Evolutionary conservation across 2,329 filamentous ascomycete genomes (phyloP), one percentile per base, ranked within the genome.

Genomic region (Penicillium sp.): DNA sequence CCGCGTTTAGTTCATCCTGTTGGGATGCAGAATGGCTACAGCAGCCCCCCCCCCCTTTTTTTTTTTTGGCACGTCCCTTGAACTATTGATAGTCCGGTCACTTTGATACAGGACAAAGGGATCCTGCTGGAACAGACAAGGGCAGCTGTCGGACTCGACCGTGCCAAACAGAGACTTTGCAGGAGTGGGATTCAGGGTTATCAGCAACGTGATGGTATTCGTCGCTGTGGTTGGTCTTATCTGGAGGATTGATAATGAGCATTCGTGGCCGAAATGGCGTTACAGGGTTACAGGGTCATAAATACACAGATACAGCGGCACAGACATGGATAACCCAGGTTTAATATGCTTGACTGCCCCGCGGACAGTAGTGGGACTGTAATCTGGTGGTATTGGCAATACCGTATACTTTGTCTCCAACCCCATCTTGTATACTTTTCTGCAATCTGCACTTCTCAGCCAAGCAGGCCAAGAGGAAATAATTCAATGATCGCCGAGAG

Each of bases 161-260:
- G n/a, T 35, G 47, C 15, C 28, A 7, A 35, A 35, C 4, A 6
- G n/a, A 45, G 17, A 47, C 10, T 33, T 38, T 17, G 35, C 19
- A 22, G 26, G 19, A 19, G 26, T 33, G 37, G 19, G 44, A 50
- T 35, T 33, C 53, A 37, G 26, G 24, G 42, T 50, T 56, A 37
- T 49, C 19, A 62, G 60, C 66, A 75, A 75, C 73, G 73, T 75
- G 73, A 64, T 62, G 65, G 50, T 26, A 67, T 53, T 59, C 60
- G 53, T 54, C 19, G 61, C 51, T 68, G 70, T 75, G 73, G 73
- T 75, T 75, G 73, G 73, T 67, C 67, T 72, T 70, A 70, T 68
- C 66, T 57, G 59, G 42, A 53, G 56, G 53, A 66, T 69, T 68
- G 68, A 69, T 68, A 69, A 69, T 69, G 61, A 22, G 38, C 44